A percentile compares a stretch with the other conserved stretches of the same genome.
phyloP scores from a whole-genome alignment of 2,329 filamentous ascomycete genomes.

The Pseudomassariella vexata region DNA sequence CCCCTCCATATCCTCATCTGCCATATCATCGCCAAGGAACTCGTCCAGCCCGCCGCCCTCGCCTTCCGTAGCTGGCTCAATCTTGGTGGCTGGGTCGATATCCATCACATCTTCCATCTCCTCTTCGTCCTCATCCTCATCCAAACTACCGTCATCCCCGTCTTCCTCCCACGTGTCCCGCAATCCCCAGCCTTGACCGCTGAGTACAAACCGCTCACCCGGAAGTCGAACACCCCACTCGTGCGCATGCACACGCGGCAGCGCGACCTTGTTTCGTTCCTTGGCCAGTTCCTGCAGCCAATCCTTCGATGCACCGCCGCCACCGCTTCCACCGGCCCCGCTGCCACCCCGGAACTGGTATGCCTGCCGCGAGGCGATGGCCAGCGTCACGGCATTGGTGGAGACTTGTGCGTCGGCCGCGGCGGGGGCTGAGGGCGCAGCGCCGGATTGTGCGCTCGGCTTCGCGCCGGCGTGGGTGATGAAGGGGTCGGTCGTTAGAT shows the following conservation, averaged over 20 bases:
- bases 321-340: conserved; percentile 33
- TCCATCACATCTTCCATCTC: conserved; percentile 45
- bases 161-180: conserved; percentile 50
- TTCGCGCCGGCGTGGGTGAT: conserved; percentile 49
- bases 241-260: conserved; percentile 57
- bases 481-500: conserved; percentile 65
- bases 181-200: conserved; percentile 59
- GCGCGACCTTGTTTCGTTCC: conserved; percentile 60
- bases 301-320: conserved; percentile 60
- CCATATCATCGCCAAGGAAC: conserved; percentile 48
- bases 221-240: conserved; percentile 65
- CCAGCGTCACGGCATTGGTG: conserved; percentile 64
- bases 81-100: conserved; percentile 32
- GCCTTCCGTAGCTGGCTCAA: conserved; percentile 35
- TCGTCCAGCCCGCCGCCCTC: conserved; percentile 48
- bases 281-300: conserved; percentile 70
- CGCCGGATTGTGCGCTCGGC: conserved; percentile 43
- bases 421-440: conserved; percentile 38
- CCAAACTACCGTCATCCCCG: conserved; percentile 29
- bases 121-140: conserved; percentile 35
- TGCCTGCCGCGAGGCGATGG: conserved; percentile 61
- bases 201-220: conserved; percentile 63
- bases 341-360: conserved; percentile 61
- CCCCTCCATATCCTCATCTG: conserved; percentile 49
- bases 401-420: conserved; percentile 52